Percentiles rank a stretch among this genome's conserved stretches.
Conservation (phyloP, 257 asterid species). For the Rehmannia glutinosa region DNA sequence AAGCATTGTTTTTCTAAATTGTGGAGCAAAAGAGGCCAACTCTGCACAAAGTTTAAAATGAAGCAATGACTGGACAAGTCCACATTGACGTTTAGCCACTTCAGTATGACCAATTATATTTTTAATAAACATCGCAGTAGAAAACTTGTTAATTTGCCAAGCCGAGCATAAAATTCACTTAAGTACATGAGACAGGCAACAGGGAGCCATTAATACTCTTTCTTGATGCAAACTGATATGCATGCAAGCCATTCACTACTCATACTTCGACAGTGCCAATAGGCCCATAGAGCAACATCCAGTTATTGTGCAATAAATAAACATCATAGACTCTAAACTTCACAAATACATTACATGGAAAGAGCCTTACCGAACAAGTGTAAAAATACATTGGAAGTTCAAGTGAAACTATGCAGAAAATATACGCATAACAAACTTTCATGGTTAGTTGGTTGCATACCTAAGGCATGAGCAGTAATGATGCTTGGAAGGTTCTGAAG, state of each 20-base stretch:
- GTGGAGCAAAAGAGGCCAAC: too few species aligned
- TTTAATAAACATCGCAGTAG: background rate
- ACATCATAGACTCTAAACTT: background rate
- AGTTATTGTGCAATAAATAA: background rate
- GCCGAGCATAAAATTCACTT: background rate
- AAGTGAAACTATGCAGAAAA: background rate
- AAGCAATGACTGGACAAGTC: background rate
- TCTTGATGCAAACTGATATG: background rate
- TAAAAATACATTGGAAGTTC: background rate
- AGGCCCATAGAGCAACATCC: background rate
- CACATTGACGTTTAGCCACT: background rate
- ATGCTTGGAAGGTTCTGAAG: constrained; percentile 98
- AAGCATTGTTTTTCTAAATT: too few species aligned
- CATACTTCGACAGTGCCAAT: too few species aligned
- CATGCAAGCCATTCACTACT: too few species aligned
- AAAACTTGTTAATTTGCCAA: background rate
- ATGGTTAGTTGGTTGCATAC: constrained; percentile 35
- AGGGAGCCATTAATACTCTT: constrained; percentile 1
- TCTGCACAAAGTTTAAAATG: too few species aligned
- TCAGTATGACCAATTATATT: background rate
- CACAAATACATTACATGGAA: background rate
- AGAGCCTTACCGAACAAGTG: background rate
- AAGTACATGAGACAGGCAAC: too few species aligned
- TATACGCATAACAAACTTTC: background rate
- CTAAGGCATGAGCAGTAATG: constrained; percentile 83